Evolutionary conservation across 352 stramenopile genomes (phyloP), one percentile per base, ranked within the genome.

Genomic region (Phytophthora constricta): DNA sequence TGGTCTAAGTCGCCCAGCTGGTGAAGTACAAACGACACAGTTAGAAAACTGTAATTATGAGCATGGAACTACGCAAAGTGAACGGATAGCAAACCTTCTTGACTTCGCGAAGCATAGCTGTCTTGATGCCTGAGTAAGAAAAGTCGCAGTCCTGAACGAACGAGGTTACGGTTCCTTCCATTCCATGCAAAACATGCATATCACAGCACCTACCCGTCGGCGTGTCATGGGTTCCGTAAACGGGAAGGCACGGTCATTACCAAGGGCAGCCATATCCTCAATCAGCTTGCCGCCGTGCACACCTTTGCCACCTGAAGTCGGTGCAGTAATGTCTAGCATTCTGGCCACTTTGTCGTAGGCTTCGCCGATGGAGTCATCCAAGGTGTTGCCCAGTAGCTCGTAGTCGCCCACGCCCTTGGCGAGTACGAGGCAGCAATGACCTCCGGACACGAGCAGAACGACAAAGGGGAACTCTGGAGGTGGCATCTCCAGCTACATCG

Each of bases 321-420:
- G 11, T 0, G 71, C 71, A 49, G 80, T 82, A 47, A 99, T 77
- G 39, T 94, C 79, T 8, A 99, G 77, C 72, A 99, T 92, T 31
- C 97, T 86, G 10, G 97, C 98, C 17, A 98, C 97, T 80, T 99
- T 99, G 68, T 99, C 98, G 67, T 98, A 99, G 5, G 96, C 96
- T 82, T 99, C 98, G 14, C 98, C 98, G 1, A 99, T 77, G 1
- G 97, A 98, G 75, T 99, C 98, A 61, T 99, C 98, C 2, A 99
- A 74, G 1, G 98, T 99, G 45, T 97, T 98, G 27, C 97, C 97
- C 31, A 99, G 66, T 17, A 99, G 80, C 37, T 91, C 74, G 65
- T 98, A 99, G 43, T 91, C 65, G 11, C 96, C 96, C 50, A 99
- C 90, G 22, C 88, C 93, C 60, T 89, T 93, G 22, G 88, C 88